Evolutionary conservation across 2,329 filamentous ascomycete genomes (phyloP), one percentile per base, ranked within the genome.

Genomic region (Fusarium concolor): DNA sequence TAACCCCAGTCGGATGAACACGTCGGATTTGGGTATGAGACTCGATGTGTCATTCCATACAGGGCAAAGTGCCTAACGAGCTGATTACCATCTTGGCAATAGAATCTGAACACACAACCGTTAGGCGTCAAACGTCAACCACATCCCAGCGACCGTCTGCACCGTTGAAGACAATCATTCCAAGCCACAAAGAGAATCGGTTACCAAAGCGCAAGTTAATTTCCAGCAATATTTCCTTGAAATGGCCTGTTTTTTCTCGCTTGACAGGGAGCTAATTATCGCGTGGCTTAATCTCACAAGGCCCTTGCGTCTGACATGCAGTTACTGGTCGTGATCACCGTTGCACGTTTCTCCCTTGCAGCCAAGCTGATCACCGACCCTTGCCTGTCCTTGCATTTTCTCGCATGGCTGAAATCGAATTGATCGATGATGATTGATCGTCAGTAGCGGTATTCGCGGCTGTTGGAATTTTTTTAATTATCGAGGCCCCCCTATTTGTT

Each of bases 261-360:
- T 24, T 44, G 37, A 44, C 37, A 52, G 49, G 37, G 15, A 35
- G 4, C 11, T 31, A 28, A 18, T 44, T 44, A 52, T 44, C 26
- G 37, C 18, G 26, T 52, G 49, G 49, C 49, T 52, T 44, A 10
- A 44, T 31, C n/a, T 31, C 18, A 29, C 33, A 28, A 10, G 37
- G 49, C 49, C 49, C 49, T 44, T 52, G 49, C 49, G 37, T 52
- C 15, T 44, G 37, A 18, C 49, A 52, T 24, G 18, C 46, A 51
- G 35, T 28, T 18, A 29, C 26, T 10, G 9, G 18, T 26, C 22
- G 18, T 44, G 47, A 51, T 51, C 47, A n/a, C 26, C 49, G 0
- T 10, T 12, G 37, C 49, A 52, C 49, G 26, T 29, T 31, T 18
- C 29, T 52, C 37, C 37, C 49, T 52, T 52, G 49, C 49, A 8